These are phyloP conservation scores for Glarea lozoyensis DNA, from an alignment of 495 filamentous ascomycete species.

Conservation along the genomic window DNA sequence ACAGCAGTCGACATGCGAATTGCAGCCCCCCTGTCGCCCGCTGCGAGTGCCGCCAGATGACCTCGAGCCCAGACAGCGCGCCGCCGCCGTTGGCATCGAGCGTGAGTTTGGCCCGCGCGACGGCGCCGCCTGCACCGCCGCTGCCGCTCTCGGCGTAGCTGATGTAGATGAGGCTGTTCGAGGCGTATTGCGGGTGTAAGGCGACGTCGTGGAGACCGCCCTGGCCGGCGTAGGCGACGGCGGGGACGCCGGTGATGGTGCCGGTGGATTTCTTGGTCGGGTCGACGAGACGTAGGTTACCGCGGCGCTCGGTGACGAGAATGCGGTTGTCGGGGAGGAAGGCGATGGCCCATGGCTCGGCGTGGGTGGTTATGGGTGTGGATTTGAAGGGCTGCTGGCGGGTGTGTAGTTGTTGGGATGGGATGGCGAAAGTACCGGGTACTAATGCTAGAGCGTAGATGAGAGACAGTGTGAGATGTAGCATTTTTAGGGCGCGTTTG, in stretches of 20 bases:
- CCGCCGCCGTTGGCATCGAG: neutral
- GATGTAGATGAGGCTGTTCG: neutral
- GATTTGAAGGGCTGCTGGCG: neutral
- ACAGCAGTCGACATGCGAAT: neutral
- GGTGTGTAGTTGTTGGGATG: neutral
- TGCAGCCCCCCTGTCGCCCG: neutral
- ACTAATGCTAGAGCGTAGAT: neutral
- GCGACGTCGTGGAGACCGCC: neutral
- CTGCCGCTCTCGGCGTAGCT: neutral
- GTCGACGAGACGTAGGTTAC: neutral
- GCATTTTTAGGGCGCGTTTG: neutral
- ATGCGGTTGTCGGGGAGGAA: neutral
- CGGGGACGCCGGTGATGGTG: neutral
- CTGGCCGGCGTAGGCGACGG: neutral
- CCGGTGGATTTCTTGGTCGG: neutral
- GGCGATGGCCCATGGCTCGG: neutral
- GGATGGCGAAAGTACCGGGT: neutral
- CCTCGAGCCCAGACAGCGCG: neutral
- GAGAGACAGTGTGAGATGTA: neutral
- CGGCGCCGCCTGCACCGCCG: neutral
- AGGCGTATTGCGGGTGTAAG: neutral
- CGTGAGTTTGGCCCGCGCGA: neutral
- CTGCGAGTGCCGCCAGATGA: neutral
- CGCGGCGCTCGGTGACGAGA: neutral
- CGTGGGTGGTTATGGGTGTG: neutral